These are phyloP conservation scores for Margaritispora aquatica DNA, from an alignment of 495 filamentous ascomycete species.

Conservation along the genomic window DNA sequence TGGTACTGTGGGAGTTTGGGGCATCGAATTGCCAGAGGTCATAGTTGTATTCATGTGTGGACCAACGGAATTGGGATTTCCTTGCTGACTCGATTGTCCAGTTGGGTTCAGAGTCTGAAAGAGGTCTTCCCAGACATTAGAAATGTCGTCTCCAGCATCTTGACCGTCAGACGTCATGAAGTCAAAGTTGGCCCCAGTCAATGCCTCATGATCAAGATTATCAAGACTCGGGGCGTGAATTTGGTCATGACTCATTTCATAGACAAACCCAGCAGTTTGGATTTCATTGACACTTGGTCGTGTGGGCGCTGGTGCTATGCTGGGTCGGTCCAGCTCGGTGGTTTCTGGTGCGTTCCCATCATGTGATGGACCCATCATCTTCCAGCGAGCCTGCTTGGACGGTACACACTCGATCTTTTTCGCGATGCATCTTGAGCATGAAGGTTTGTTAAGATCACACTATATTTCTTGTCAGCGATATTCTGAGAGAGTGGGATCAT, in stretches of 20 bases:
- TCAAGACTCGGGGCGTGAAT: neutral
- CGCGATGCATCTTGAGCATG: neutral
- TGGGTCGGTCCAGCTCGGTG: neutral
- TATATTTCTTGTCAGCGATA: neutral
- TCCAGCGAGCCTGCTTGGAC: neutral
- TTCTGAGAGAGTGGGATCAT: neutral
- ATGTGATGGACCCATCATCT: neutral
- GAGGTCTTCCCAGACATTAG: neutral
- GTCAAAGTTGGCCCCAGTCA: neutral
- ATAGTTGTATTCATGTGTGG: neutral
- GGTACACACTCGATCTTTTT: neutral
- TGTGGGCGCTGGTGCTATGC: neutral
- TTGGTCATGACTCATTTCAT: too few relatives aligned
- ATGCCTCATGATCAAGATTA: neutral
- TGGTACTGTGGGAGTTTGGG: neutral
- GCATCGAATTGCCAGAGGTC: neutral
- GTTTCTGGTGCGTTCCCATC: neutral
- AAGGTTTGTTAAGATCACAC: neutral
- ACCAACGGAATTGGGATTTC: neutral
- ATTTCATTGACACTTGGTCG: neutral
- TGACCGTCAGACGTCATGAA: neutral
- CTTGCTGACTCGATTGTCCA: neutral
- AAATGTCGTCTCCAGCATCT: neutral
- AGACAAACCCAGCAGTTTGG: too few relatives aligned
- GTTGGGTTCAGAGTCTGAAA: neutral